These are phyloP conservation scores for Cercospora canescens DNA, from an alignment of 2,329 filamentous ascomycete species.

Conservation along the genomic window DNA sequence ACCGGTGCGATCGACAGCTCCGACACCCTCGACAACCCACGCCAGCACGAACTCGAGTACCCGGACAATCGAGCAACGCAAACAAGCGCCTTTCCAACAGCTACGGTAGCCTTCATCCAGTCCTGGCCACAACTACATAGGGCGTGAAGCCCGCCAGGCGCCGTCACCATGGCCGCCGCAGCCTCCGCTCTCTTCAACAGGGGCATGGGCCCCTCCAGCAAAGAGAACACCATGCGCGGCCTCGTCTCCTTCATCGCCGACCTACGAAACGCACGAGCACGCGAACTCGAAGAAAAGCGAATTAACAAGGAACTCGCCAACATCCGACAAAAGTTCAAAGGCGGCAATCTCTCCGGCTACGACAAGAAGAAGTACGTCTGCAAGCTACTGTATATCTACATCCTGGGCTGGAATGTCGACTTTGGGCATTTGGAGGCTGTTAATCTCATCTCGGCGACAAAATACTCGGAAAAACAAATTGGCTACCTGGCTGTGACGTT, in stretches of 20 bases:
- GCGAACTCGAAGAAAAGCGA: conserved; percentile 96
- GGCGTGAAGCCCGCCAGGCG: conserved; percentile 24
- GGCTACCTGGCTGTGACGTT: conserved; percentile 96
- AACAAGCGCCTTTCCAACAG: neutral
- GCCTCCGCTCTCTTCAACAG: conserved; percentile 39
- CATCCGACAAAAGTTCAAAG: conserved; percentile 97
- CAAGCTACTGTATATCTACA: conserved; percentile 99
- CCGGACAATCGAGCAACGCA: neutral
- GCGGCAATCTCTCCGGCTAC: conserved; percentile 82
- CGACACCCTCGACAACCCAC: neutral
- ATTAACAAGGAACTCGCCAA: conserved; percentile 99
- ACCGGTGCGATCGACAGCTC: conserved; percentile 8
- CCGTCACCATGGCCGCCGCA: conserved; percentile 34
- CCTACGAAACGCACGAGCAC: conserved; percentile 86
- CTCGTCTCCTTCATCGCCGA: conserved; percentile 98
- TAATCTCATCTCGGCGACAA: conserved; percentile 92
- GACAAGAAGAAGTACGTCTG: conserved; percentile 99
- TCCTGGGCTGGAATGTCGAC: conserved; percentile 97
- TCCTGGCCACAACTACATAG: conserved; percentile 14
- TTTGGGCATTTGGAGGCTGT: conserved; percentile 98
- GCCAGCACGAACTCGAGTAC: neutral
- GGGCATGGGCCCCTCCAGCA: conserved; percentile 33
- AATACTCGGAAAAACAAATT: conserved; percentile 99
- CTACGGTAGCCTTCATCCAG: neutral
- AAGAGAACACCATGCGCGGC: conserved; percentile 53